These are phyloP conservation scores for Aspergillus eucalypticola DNA, from an alignment of 2,329 filamentous ascomycete species.

Conservation along the genomic window DNA sequence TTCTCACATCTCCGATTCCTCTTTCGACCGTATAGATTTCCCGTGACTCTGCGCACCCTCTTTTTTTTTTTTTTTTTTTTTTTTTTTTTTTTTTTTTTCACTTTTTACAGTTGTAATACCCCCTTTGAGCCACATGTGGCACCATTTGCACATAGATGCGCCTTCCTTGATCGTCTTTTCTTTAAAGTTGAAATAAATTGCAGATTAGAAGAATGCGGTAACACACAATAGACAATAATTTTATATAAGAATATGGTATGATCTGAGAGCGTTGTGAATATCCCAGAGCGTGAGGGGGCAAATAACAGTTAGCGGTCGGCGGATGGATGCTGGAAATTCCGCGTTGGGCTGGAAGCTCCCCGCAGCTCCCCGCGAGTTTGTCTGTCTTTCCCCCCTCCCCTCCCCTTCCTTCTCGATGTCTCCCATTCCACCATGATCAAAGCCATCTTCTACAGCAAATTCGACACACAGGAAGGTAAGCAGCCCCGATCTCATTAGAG, in stretches of 20 bases:
- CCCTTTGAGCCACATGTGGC: conserved; percentile 9
- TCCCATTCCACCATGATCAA: conserved; percentile 54
- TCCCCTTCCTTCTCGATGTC: neutral
- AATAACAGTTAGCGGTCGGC: neutral
- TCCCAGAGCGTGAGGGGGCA: neutral
- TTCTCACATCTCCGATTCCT: conserved; percentile 1
- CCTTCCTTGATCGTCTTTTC: neutral
- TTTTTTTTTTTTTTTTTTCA: neutral
- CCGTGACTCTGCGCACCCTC: conserved; percentile 2
- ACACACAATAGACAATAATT: neutral
- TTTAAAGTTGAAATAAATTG: neutral
- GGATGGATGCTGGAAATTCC: neutral
- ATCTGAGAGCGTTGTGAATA: neutral
- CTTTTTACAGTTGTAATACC: conserved; percentile 19
- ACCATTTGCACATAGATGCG: conserved; percentile 5
- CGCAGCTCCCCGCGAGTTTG: conserved; percentile 2
- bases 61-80: neutral
- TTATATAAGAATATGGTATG: neutral
- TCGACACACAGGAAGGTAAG: conserved; percentile 60
- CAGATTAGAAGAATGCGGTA: neutral
- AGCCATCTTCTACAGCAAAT: conserved; percentile 67
- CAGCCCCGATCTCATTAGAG: neutral
- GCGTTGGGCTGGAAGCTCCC: neutral
- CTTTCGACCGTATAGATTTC: conserved; percentile 16
- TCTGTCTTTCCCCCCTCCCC: neutral